A percentile compares a stretch with the other conserved stretches of the same genome.
These are phyloP conservation scores for Dendrocalamus sinicus DNA, from an alignment of 176 grass and related monocot species.

Conservation along the genomic window DNA sequence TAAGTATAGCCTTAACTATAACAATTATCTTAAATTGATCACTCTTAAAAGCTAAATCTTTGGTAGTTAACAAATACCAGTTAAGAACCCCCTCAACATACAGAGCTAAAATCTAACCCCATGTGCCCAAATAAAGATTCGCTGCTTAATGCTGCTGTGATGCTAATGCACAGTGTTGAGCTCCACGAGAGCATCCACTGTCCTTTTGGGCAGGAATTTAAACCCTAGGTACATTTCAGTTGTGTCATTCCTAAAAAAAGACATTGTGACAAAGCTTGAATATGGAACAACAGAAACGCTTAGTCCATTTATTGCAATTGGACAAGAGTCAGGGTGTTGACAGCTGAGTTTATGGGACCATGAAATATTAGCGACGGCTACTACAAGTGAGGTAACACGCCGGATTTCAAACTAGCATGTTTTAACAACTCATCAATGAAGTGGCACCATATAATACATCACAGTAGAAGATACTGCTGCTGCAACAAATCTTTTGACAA, in stretches of 20 bases:
- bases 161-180: not conserved
- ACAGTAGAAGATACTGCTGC: not conserved
- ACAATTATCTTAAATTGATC: not conserved
- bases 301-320: not conserved
- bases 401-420: slow-evolving; percentile 2
- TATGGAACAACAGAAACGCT: not conserved
- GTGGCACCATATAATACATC: not conserved
- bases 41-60: slow-evolving; percentile 1
- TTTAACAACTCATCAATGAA: not conserved
- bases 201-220: not conserved
- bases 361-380: not conserved
- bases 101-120: not conserved
- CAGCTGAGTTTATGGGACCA: not conserved
- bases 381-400: not conserved
- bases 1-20: not conserved
- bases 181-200: not conserved
- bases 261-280: not conserved
- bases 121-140: not conserved
- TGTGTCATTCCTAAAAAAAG: not conserved
- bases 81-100: not conserved
- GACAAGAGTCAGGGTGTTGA: not conserved
- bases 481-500: not conserved
- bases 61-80: not conserved
- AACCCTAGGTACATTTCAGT: not conserved
- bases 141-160: not conserved